Percentiles rank a stretch among this genome's conserved stretches.
These are phyloP conservation scores for Phytopythium montanum DNA, from an alignment of 352 stramenopile species.

Conservation along the genomic window DNA sequence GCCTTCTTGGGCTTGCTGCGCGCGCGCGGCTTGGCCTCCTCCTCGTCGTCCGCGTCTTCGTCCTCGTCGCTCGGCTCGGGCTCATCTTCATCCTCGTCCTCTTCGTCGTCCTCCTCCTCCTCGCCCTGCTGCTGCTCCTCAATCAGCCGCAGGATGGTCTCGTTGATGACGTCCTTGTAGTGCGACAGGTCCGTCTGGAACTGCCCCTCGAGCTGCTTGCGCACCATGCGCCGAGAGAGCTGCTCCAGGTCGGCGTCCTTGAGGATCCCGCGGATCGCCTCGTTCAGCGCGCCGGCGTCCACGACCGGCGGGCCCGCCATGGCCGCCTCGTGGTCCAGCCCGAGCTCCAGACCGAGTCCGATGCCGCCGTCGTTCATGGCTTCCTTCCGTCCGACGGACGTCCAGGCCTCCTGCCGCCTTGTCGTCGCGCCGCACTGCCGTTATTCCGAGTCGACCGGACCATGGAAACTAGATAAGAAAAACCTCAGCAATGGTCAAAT, in stretches of 20 bases:
- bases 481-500: too few relatives aligned
- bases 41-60: conserved; percentile 11
- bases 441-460: too few relatives aligned
- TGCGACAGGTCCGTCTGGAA: conserved; percentile 73
- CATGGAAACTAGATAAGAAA: too few relatives aligned
- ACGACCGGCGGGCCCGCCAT: conserved; percentile 28
- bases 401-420: not conserved
- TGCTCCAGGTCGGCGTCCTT: conserved; percentile 79
- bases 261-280: conserved; percentile 76
- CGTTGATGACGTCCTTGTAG: conserved; percentile 85
- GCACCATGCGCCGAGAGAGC: conserved; percentile 84
- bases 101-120: conserved; percentile 38
- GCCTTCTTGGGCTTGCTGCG: conserved; percentile 24
- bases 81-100: conserved; percentile 45
- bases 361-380: conserved; percentile 33
- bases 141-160: conserved; percentile 75
- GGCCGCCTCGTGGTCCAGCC: conserved; percentile 34
- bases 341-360: conserved; percentile 56
- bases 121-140: conserved; percentile 73
- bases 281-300: conserved; percentile 56
- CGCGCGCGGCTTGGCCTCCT: conserved; percentile 15
- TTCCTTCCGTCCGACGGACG: not conserved
- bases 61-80: conserved; percentile 39
- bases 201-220: conserved; percentile 79
- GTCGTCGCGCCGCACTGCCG: conserved; percentile 5